A percentile compares a stretch with the other conserved stretches of the same genome.
These are phyloP conservation scores for Fusarium oxysporum DNA, from an alignment of 2,329 filamentous ascomycete species.

Conservation along the genomic window DNA sequence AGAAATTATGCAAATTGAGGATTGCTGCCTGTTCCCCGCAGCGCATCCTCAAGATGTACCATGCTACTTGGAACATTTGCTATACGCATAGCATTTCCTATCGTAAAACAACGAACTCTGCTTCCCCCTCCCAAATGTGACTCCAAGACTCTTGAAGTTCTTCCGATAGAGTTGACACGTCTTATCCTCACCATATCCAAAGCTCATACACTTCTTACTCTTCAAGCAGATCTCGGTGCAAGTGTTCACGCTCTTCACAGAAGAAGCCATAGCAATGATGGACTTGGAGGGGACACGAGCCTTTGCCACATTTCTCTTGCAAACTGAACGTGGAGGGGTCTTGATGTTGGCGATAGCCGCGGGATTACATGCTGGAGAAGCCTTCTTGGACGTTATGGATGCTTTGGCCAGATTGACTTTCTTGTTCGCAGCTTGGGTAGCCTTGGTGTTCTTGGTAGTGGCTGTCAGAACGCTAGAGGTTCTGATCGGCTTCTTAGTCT, in stretches of 20 bases:
- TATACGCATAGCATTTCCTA: neutral
- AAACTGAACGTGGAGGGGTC: neutral
- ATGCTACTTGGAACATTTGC: neutral
- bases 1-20: neutral
- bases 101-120: neutral
- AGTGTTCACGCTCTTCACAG: neutral
- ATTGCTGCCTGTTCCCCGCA: fast-evolving
- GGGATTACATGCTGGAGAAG: neutral
- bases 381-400: neutral
- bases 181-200: neutral
- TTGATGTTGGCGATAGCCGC: neutral
- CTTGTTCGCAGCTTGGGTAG: neutral
- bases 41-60: fast-evolving
- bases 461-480: neutral
- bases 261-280: neutral
- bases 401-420: fast-evolving
- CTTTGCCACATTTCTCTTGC: neutral
- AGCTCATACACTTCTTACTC: constrained; percentile 6
- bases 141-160: neutral
- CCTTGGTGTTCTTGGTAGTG: neutral
- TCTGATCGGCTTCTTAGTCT: neutral
- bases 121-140: neutral
- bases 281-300: neutral
- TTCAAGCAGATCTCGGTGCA: neutral
- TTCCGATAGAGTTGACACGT: neutral